Base-by-base conservation (phyloP, 352 stramenopile genomes). In the Pythium brassicae region DNA sequence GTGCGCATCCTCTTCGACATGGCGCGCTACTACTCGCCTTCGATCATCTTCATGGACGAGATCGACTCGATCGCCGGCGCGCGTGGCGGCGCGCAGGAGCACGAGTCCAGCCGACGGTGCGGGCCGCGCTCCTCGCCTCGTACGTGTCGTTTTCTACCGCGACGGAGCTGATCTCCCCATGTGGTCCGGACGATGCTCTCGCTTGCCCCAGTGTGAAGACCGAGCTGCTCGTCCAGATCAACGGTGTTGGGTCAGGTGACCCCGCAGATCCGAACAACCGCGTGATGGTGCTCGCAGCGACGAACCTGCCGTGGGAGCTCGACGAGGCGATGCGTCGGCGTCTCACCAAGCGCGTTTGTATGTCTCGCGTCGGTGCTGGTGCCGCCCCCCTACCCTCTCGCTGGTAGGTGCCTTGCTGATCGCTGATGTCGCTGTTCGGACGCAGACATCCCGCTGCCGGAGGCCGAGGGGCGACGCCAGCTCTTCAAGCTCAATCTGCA, bases 1-100 rank as follows among this genome's bases (percentile, higher is more conserved):
- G 93, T 99, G 45, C 86, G 94, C 43, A 96, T 99, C 26, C 74
- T 99, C 12, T 99, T 99, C 62, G 95, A 99, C 43, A 98, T 99
- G 84, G 96, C 97, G n/a, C 84, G 95, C 14, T 97, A 98, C 68
- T 98, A 98, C 71, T 86, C 94, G 15, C 97, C 97, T 7, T 96
- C 87, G 12, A 99, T 97, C 53, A 98, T 99, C 46, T 99, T 99
- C 66, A 96, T 99, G 74, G 97, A 99, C 62, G 96, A 99, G 67
- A 98, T 99, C 52, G 97, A 99, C 61, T 92, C 96, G 1, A 95
- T 98, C 40, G 85, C 83, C 3, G 85, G 76, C 0, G 72, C 78
- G 12, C 72, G 84, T 57, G 84, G 85, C 19, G 75, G 72, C 34
- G 79, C 75, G n/a, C 83, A 87, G 35, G 85, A 94, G 50, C 85